A percentile compares a stretch with the other conserved stretches of the same genome.
Conservation (phyloP, 2,329 filamentous ascomycete genomes). For the Venturia asperata region DNA sequence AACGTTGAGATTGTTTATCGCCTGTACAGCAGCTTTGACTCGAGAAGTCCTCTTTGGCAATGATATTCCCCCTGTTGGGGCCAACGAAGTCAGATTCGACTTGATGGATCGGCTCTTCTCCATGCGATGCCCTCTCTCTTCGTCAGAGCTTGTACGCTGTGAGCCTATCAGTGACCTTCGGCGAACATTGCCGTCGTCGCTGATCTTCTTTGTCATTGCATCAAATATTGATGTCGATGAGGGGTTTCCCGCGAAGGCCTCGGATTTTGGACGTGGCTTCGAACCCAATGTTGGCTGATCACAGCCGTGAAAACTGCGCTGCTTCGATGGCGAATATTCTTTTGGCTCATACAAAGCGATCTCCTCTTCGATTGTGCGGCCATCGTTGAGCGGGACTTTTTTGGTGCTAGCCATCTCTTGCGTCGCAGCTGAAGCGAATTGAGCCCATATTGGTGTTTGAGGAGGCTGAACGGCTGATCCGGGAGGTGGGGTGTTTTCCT, state of each 20-base stretch:
- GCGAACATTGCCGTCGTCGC: slow-evolving; percentile 24
- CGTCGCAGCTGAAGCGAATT: slow-evolving; percentile 49
- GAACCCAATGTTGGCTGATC: slow-evolving; percentile 35
- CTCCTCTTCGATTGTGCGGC: slow-evolving; percentile 44
- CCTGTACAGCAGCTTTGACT: slow-evolving; percentile 59
- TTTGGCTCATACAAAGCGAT: slow-evolving; percentile 53
- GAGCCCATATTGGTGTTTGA: slow-evolving; percentile 70
- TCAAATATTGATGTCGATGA: slow-evolving; percentile 37
- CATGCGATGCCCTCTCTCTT: slow-evolving; percentile 8
- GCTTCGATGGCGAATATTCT: slow-evolving; percentile 54
- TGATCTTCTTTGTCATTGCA: slow-evolving; percentile 33
- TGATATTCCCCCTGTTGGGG: not conserved
- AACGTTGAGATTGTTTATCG: slow-evolving; percentile 42
- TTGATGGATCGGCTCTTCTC: slow-evolving; percentile 19
- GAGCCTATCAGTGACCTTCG: slow-evolving; percentile 5
- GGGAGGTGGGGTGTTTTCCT: slow-evolving; percentile 70
- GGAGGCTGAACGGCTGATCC: slow-evolving; percentile 37
- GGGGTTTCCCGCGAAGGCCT: slow-evolving; percentile 37
- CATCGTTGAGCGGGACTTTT: slow-evolving; percentile 37
- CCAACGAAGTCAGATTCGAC: slow-evolving; percentile 26
- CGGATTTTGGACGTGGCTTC: slow-evolving; percentile 45
- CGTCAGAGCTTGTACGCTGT: not conserved
- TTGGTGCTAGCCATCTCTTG: slow-evolving; percentile 30
- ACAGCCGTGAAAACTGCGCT: slow-evolving; percentile 53
- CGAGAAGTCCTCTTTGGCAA: slow-evolving; percentile 41